Percentiles rank a stretch among this genome's conserved stretches.
Evolutionary conservation across 352 stramenopile species (phyloP).

Genomic region (Elongisporangium anandrum): DNA sequence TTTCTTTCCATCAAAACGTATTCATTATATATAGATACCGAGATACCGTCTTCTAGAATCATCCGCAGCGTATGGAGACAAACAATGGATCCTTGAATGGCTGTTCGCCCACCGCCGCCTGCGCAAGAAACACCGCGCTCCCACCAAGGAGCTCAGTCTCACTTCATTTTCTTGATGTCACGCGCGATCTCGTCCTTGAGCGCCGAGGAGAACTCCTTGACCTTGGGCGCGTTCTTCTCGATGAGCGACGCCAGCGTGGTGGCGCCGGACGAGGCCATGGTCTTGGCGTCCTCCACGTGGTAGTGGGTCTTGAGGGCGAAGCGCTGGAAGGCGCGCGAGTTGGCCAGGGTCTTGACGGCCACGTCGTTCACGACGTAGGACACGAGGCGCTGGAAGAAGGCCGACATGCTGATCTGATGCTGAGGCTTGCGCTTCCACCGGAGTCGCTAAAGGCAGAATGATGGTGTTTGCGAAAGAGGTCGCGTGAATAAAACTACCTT

Average conservation of each 20-base stretch:
- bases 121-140: background rate
- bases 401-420: constrained; percentile 31
- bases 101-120: background rate
- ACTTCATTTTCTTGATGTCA: constrained; percentile 79
- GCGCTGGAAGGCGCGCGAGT: constrained; percentile 79
- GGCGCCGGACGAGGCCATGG: constrained; percentile 43
- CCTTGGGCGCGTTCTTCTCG: constrained; percentile 59
- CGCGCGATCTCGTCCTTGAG: constrained; percentile 71
- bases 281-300: constrained; percentile 79
- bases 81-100: background rate
- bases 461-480: background rate
- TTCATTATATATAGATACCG: constrained; percentile 1
- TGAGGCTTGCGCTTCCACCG: background rate
- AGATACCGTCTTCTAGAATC: background rate
- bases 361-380: constrained; percentile 84
- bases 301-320: constrained; percentile 86
- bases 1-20: background rate
- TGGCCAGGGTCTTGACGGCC: constrained; percentile 76
- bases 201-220: constrained; percentile 68
- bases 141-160: background rate
- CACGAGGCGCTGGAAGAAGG: constrained; percentile 76
- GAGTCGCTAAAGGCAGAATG: background rate
- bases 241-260: constrained; percentile 43
- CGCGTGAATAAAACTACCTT: background rate
- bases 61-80: background rate